Base-by-base conservation (phyloP, 345 rosid species). In the Salix dunnii region DNA sequence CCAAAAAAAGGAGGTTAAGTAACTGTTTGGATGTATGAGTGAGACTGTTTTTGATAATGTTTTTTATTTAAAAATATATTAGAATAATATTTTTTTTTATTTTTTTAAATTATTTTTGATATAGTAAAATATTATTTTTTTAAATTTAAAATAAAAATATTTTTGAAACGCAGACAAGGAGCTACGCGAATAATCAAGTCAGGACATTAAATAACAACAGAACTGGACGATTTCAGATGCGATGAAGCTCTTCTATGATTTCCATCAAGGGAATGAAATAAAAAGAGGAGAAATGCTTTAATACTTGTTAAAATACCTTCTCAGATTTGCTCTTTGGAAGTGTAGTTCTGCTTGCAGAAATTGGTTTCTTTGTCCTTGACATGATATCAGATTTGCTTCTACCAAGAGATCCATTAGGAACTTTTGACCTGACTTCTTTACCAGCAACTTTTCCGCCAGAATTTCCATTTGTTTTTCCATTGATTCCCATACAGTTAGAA, bases 261-360 rank as follows among this genome's bases (percentile, higher is more conserved):
- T 58, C 63, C 16, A 58, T 58, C 1, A 58, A 58, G 63, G 62
- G 28, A 58, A 23, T 23, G 63, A 58, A n/a, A n/a, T 28, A 58
- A 58, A 58, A 42, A 58, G 20, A 46, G 51, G 28, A 58, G 5
- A 58, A 23, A 58, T 58, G 63, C 63, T 58, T 58, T 58, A n/a
- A 68, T 36, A 5, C 49, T n/a, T 6, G 40, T 48, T 36, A 28
- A 60, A 51, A 42, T 85, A 96, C 99, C 98, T 79, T 85, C 70
- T 86, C 88, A 62, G 86, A 76, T 86, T 90, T 93, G 86, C 88
- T 83, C 80, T 75, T 93, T n/a, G 75, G 88, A 82, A 64, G 80
- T 12, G 87, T 68, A 61, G 86, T 85, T 82, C 87, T 87, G 86
- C 88, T 85, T 84, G 86, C 94, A 73, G 91, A 63, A 73, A 89